phyloP scores from a whole-genome alignment of 345 rosid genomes.

The Schrenkiella parvula region DNA sequence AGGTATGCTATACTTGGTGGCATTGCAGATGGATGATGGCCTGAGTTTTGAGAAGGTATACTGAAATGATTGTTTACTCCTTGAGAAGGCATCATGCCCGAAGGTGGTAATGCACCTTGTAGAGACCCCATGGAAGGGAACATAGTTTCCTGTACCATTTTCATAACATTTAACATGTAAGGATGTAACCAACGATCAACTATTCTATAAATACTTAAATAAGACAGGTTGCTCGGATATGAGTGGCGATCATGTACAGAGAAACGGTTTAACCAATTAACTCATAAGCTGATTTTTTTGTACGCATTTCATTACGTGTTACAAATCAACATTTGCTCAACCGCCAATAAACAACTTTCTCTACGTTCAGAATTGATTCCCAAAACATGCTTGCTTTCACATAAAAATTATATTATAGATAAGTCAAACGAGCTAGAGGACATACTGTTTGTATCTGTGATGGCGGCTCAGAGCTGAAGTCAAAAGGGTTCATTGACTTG shows the following conservation, averaged over 20 bases:
- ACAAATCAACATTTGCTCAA: background rate
- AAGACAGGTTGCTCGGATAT: background rate
- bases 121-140: constrained; percentile 75
- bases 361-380: background rate
- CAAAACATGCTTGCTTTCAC: background rate
- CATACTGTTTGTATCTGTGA: constrained; percentile 60
- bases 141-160: constrained; percentile 36
- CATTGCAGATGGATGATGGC: constrained; percentile 39
- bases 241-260: background rate
- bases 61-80: constrained; percentile 42
- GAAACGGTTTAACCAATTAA: background rate
- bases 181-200: background rate
- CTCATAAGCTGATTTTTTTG: background rate
- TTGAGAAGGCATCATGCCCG: constrained; percentile 50
- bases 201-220: background rate
- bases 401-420: background rate
- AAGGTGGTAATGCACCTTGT: constrained; percentile 58
- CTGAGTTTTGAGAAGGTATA: constrained; percentile 43
- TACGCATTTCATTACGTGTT: background rate
- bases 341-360: background rate
- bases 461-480: constrained; percentile 46
- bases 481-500: constrained; percentile 83
- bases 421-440: constrained; percentile 21
- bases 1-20: constrained; percentile 52
- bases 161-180: constrained; percentile 26